Evolutionary conservation across 768 basidiomycete genomes (phyloP).

Genomic region (Panellus pusillus): DNA sequence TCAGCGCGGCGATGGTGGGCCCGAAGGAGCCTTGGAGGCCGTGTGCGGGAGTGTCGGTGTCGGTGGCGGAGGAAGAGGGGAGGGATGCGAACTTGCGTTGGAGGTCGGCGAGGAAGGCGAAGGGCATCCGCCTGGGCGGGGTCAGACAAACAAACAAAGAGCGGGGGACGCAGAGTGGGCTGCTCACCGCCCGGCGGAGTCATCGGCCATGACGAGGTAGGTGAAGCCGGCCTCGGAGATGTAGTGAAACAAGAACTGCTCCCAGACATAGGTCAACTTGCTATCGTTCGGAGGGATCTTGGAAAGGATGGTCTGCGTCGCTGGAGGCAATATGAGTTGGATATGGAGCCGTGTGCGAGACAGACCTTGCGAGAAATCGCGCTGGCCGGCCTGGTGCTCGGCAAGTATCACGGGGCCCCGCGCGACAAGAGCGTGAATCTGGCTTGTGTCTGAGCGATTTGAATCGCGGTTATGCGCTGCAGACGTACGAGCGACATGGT

Average conservation of each 20-base stretch:
- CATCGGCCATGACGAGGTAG: slow-evolving; percentile 94
- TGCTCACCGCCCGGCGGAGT: slow-evolving; percentile 80
- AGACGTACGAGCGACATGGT: slow-evolving; percentile 37
- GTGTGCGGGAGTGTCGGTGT: slow-evolving; percentile 55
- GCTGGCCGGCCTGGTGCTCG: slow-evolving; percentile 77
- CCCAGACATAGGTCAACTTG: slow-evolving; percentile 87
- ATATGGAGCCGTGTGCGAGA: slow-evolving; percentile 10
- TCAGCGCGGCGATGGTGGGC: slow-evolving; percentile 66
- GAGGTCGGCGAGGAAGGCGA: slow-evolving; percentile 86
- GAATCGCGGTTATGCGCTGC: too few species aligned
- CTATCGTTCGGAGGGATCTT: slow-evolving; percentile 94
- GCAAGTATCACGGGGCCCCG: slow-evolving; percentile 79
- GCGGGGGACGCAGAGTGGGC: slow-evolving; percentile 23
- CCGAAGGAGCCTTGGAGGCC: slow-evolving; percentile 73
- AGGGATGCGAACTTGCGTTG: slow-evolving; percentile 73
- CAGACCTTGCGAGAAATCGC: slow-evolving; percentile 87
- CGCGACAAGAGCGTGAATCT: slow-evolving; percentile 88
- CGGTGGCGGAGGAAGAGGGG: slow-evolving; percentile 65
- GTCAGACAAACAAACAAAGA: slow-evolving; percentile 1
- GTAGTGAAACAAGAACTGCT: slow-evolving; percentile 93
- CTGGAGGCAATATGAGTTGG: slow-evolving; percentile 34
- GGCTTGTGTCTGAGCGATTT: neutral
- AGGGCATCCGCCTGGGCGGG: slow-evolving; percentile 76
- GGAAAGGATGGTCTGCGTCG: slow-evolving; percentile 84
- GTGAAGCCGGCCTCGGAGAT: slow-evolving; percentile 84